A percentile compares a stretch with the other conserved stretches of the same genome.
These are phyloP conservation scores for Exsudoporus floridanus DNA, from an alignment of 1,284 basidiomycete species.

Conservation along the genomic window DNA sequence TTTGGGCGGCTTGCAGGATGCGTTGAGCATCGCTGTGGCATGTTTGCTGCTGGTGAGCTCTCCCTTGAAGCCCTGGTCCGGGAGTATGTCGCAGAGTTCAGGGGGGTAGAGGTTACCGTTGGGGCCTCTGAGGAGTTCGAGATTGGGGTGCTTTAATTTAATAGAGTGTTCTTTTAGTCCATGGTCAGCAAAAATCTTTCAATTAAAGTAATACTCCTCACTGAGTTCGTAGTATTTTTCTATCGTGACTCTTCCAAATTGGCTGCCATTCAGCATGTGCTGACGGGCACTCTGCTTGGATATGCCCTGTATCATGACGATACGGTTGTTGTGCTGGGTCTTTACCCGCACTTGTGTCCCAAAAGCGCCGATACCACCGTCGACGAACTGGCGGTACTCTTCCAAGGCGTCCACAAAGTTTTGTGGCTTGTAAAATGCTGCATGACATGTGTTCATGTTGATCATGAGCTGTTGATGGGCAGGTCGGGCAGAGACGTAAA, in stretches of 20 bases:
- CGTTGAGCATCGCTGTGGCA: constrained; percentile 65
- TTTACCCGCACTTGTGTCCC: constrained; percentile 58
- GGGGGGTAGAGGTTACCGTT: constrained; percentile 59
- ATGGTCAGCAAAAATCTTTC: background rate
- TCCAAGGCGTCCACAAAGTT: constrained; percentile 59
- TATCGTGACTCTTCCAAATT: constrained; percentile 53
- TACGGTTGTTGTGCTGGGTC: constrained; percentile 57
- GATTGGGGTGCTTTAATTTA: constrained; percentile 46
- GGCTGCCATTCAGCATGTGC: constrained; percentile 38
- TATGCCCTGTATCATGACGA: constrained; percentile 58
- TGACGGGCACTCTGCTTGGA: constrained; percentile 46
- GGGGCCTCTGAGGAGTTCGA: constrained; percentile 64
- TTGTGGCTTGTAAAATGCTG: constrained; percentile 68
- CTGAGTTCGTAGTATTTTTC: constrained; percentile 63
- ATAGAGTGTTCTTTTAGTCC: constrained; percentile 55
- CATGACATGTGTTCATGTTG: constrained; percentile 76
- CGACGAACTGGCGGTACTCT: constrained; percentile 50
- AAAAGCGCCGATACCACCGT: constrained; percentile 51
- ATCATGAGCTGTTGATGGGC: constrained; percentile 73
- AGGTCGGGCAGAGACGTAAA: constrained; percentile 74
- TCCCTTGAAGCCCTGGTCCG: constrained; percentile 68
- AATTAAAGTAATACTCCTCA: constrained; percentile 34
- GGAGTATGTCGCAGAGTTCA: constrained; percentile 69
- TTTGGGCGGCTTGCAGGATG: constrained; percentile 66
- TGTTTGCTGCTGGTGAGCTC: constrained; percentile 62